A percentile compares a stretch with the other conserved stretches of the same genome.
These are phyloP conservation scores for Ceratocystiopsis brevicomis DNA, from an alignment of 2,329 filamentous ascomycete genomes.

Conservation along the genomic window DNA sequence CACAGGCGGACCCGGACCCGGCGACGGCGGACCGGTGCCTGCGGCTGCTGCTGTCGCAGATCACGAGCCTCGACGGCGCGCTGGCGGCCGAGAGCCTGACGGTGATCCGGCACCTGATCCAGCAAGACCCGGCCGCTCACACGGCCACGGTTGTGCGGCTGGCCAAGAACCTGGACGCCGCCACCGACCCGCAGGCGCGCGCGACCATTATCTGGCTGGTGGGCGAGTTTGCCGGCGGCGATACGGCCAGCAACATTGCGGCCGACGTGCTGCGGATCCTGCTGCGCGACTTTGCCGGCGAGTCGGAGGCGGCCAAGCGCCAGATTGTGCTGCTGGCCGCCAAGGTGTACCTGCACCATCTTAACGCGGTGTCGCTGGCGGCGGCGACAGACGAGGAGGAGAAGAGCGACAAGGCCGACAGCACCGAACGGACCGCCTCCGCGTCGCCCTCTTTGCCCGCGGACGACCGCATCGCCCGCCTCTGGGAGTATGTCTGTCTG, in stretches of 20 bases:
- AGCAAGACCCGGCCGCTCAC: constrained; percentile 69
- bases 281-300: constrained; percentile 57
- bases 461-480: constrained; percentile 49
- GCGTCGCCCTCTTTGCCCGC: constrained; percentile 11
- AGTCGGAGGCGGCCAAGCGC: constrained; percentile 70
- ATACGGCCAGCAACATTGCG: constrained; percentile 51
- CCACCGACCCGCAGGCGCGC: constrained; percentile 69
- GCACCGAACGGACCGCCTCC: constrained; percentile 1
- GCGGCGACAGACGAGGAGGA: constrained; percentile 10
- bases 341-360: constrained; percentile 86
- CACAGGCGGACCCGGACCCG: constrained; percentile 35
- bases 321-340: constrained; percentile 85
- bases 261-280: constrained; percentile 81
- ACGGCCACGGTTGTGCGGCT: constrained; percentile 70
- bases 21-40: constrained; percentile 60
- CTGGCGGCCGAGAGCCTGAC: constrained; percentile 85
- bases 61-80: constrained; percentile 71
- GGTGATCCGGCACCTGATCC: constrained; percentile 87
- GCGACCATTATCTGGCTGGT: constrained; percentile 96
- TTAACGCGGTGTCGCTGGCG: constrained; percentile 38
- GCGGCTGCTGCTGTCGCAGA: constrained; percentile 64
- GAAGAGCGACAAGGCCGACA: neutral
- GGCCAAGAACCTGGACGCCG: constrained; percentile 78
- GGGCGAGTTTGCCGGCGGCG: constrained; percentile 67
- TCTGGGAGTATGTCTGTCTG: constrained; percentile 73